phyloP scores from a whole-genome alignment of 169 alveolate genomes.

The Neospora caninum region DNA sequence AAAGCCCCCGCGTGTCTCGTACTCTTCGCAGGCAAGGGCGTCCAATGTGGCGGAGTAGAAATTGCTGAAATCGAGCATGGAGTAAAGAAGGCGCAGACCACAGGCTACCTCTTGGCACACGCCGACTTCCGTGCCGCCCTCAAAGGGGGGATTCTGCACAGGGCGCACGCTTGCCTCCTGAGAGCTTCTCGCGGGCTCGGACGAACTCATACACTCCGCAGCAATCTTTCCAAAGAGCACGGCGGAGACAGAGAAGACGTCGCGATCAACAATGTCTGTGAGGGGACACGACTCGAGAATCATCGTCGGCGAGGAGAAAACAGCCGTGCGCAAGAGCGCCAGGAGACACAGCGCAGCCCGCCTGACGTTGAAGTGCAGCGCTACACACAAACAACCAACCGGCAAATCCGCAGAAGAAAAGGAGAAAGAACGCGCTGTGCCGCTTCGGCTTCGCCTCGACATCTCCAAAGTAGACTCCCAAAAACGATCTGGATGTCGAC shows the following conservation, averaged over 20 bases:
- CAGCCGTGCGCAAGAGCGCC: neutral
- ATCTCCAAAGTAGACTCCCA: no score
- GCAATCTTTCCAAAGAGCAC: neutral
- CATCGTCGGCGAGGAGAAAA: neutral
- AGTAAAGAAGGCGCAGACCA: neutral
- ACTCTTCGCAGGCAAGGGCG: neutral
- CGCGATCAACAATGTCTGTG: neutral
- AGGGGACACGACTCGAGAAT: neutral
- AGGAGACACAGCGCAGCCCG: neutral
- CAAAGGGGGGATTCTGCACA: neutral
- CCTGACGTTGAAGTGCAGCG: conserved; percentile 30
- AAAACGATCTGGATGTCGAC: no score
- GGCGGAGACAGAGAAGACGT: neutral
- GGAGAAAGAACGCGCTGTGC: no score
- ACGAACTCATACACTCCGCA: neutral
- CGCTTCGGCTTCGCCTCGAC: no score
- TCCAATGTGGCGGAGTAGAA: neutral
- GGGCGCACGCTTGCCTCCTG: neutral
- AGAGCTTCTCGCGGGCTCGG: no score
- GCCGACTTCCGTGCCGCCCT: neutral
- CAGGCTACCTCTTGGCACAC: neutral
- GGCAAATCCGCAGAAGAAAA: neutral
- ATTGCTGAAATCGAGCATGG: neutral
- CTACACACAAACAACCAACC: neutral
- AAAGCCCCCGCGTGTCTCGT: neutral